Evolutionary conservation across 371 early-diverging fungal species (phyloP).

Genomic region (Mortierella sp.): DNA sequence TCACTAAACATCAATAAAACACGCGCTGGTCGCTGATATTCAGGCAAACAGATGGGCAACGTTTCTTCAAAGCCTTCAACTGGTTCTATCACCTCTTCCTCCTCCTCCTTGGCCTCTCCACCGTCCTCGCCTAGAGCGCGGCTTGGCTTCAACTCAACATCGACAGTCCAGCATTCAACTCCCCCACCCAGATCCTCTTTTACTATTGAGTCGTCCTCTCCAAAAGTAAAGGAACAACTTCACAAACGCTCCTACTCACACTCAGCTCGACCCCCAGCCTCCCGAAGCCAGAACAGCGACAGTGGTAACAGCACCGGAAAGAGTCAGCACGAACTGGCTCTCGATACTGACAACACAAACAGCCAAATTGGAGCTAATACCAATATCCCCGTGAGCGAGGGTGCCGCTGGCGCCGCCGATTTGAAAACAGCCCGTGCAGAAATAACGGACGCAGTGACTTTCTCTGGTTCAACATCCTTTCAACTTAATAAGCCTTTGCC

Average conservation of each 20-base stretch:
- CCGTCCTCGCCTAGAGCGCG: neutral
- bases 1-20: neutral
- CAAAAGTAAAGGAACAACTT: neutral
- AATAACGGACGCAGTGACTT: neutral
- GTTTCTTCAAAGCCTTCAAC: constrained; percentile 36
- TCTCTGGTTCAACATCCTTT: neutral
- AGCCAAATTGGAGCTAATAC: constrained; percentile 2
- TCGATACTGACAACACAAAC: neutral
- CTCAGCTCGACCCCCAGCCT: neutral
- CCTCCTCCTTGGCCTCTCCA: constrained; percentile 2
- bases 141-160: neutral
- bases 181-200: constrained; percentile 14
- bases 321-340: constrained; percentile 16
- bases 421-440: constrained; percentile 17
- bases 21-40: neutral
- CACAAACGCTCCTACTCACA: constrained; percentile 15
- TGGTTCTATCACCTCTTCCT: constrained; percentile 9
- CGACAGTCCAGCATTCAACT: neutral
- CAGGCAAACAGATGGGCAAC: constrained; percentile 42
- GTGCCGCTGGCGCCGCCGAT: constrained; percentile 2
- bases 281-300: constrained; percentile 22
- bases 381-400: constrained; percentile 1
- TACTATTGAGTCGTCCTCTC: constrained; percentile 7
- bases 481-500: constrained; percentile 35
- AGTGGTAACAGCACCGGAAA: constrained; percentile 22